phyloP scores from a whole-genome alignment of 2,329 filamentous ascomycete species.

The Fusarium mundagurra region DNA sequence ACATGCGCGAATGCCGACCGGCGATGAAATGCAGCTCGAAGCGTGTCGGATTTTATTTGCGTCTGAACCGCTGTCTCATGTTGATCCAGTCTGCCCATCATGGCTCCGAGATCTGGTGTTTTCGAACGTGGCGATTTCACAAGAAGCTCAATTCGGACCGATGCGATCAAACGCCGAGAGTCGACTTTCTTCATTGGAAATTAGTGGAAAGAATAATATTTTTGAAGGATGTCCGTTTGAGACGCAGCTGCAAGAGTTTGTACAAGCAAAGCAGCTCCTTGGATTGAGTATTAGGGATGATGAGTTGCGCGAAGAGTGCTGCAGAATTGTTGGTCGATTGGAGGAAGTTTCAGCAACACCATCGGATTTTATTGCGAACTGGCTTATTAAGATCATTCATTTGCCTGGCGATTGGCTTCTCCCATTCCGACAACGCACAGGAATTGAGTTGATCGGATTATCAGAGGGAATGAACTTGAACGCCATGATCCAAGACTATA shows the following conservation, averaged over 20 bases:
- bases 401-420: constrained; percentile 33
- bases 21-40: constrained; percentile 36
- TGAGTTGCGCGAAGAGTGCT: constrained; percentile 37
- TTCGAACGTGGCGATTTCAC: constrained; percentile 7
- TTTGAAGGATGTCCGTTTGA: constrained; percentile 46
- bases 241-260: constrained; percentile 33
- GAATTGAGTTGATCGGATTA: background rate
- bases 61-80: background rate
- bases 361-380: constrained; percentile 40
- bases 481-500: constrained; percentile 37
- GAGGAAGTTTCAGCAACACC: constrained; percentile 36
- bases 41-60: constrained; percentile 33
- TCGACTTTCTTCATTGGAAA: constrained; percentile 35
- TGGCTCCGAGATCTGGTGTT: constrained; percentile 39
- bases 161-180: constrained; percentile 39
- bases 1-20: constrained; percentile 21
- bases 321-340: constrained; percentile 25
- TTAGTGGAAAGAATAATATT: constrained; percentile 44
- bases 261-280: constrained; percentile 14
- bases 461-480: background rate
- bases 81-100: background rate
- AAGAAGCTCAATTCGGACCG: constrained; percentile 40
- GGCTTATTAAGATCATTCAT: constrained; percentile 35
- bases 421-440: constrained; percentile 29
- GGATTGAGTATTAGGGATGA: constrained; percentile 17